These are phyloP conservation scores for Hymenoscyphus albidus DNA, from an alignment of 2,329 filamentous ascomycete species.

Conservation along the genomic window DNA sequence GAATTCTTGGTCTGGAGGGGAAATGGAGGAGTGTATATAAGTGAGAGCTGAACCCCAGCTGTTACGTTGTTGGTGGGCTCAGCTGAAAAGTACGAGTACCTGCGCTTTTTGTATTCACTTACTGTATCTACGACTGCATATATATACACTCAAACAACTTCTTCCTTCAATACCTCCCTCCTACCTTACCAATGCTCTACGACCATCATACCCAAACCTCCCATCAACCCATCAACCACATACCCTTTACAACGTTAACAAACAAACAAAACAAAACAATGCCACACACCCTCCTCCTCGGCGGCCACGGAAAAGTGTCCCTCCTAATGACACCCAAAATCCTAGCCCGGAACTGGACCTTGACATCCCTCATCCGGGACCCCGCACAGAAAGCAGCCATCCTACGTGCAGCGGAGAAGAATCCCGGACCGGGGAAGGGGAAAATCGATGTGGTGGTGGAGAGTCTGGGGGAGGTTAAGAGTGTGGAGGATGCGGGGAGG, in stretches of 20 bases:
- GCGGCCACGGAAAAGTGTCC: slow-evolving; percentile 77
- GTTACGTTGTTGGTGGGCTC: neutral
- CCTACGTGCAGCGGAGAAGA: slow-evolving; percentile 44
- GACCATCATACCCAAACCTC: no score
- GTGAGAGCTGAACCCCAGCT: neutral
- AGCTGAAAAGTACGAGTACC: neutral
- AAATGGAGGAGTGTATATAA: neutral
- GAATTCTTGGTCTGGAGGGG: neutral
- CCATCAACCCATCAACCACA: neutral
- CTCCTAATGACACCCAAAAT: slow-evolving; percentile 73
- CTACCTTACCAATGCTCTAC: no score
- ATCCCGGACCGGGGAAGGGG: slow-evolving; percentile 37
- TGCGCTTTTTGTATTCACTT: neutral
- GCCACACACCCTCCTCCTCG: slow-evolving; percentile 50
- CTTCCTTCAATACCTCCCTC: no score
- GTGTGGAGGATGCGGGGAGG: slow-evolving; percentile 54
- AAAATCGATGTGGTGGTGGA: slow-evolving; percentile 64
- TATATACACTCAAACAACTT: no score
- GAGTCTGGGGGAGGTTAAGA: slow-evolving; percentile 62
- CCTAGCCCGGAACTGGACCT: slow-evolving; percentile 68
- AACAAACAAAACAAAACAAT: slow-evolving; percentile 7
- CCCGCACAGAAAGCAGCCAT: slow-evolving; percentile 64
- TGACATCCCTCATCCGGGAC: slow-evolving; percentile 74
- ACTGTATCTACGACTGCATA: neutral
- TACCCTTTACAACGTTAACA: neutral